These are phyloP conservation scores for Tetracladium maxilliforme DNA, from an alignment of 2,329 filamentous ascomycete genomes.

Conservation along the genomic window DNA sequence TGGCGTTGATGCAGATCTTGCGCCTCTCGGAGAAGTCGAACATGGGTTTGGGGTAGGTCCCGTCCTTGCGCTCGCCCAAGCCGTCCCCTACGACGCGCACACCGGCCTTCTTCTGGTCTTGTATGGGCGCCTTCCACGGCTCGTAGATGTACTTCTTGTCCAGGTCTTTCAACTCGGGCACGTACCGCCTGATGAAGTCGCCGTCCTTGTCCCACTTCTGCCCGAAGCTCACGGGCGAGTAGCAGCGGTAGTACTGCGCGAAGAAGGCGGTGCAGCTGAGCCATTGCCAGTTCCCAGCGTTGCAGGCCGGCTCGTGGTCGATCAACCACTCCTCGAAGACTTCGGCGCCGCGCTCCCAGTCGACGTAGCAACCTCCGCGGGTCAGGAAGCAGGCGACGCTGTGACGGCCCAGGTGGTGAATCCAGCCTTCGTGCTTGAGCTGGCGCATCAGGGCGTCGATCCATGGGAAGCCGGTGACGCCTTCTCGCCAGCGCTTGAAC, in stretches of 20 bases:
- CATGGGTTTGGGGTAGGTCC: conserved; percentile 59
- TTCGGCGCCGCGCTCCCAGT: conserved; percentile 66
- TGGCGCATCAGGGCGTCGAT: conserved; percentile 73
- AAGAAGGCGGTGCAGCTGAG: conserved; percentile 64
- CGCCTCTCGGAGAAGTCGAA: conserved; percentile 57
- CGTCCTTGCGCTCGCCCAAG: conserved; percentile 22
- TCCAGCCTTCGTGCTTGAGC: conserved; percentile 58
- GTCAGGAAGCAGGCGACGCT: conserved; percentile 74
- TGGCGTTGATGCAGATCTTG: conserved; percentile 44
- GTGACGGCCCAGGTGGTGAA: conserved; percentile 65
- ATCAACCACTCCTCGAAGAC: conserved; percentile 66
- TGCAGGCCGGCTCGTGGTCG: conserved; percentile 62
- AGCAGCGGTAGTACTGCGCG: conserved; percentile 55
- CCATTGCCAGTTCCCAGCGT: conserved; percentile 70
- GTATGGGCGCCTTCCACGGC: conserved; percentile 58
- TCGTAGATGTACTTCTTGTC: conserved; percentile 64
- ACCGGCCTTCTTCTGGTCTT: conserved; percentile 54
- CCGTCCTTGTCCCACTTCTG: conserved; percentile 65
- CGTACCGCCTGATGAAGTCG: conserved; percentile 44
- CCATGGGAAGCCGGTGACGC: conserved; percentile 63
- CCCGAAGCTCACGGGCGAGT: conserved; percentile 56
- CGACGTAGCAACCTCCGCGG: conserved; percentile 61
- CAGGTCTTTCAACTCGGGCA: conserved; percentile 49
- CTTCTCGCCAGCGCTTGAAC: conserved; percentile 55
- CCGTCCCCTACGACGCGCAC: conserved; percentile 45